Percentiles rank a stretch among this genome's conserved stretches.
Evolutionary conservation across 164 flowering plant species (phyloP).

Genomic region (Platanus orientalis): DNA sequence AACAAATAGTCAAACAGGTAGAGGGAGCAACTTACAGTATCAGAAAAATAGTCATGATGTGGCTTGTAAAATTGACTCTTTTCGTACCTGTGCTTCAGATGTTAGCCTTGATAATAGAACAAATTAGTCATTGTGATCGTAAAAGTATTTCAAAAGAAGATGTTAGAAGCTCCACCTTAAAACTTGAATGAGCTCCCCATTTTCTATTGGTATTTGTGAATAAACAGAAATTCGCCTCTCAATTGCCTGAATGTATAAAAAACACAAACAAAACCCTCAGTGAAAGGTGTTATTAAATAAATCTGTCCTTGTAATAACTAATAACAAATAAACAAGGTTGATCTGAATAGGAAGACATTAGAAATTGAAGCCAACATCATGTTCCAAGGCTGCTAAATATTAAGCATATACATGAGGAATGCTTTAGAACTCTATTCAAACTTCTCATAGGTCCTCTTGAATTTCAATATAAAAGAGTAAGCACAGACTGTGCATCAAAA

Average conservation of each 20-base stretch:
- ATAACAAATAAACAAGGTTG: too few relatives aligned
- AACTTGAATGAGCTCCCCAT: conserved; percentile 96
- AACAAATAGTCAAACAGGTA: background rate
- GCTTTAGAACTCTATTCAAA: too few relatives aligned
- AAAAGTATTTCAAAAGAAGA: conserved; percentile 6
- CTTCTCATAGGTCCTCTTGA: too few relatives aligned
- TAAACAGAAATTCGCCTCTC: conserved; percentile 84
- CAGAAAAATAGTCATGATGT: conserved; percentile 90
- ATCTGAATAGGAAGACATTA: too few relatives aligned
- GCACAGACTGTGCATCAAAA: too few relatives aligned
- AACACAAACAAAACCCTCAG: conserved; percentile 2
- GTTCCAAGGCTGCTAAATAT: too few relatives aligned
- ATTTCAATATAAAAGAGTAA: too few relatives aligned
- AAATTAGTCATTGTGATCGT: conserved; percentile 18
- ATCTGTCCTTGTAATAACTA: too few relatives aligned
- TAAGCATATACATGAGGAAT: too few relatives aligned
- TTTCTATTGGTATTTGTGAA: conserved; percentile 91
- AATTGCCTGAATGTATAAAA: conserved; percentile 53
- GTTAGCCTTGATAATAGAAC: conserved; percentile 45
- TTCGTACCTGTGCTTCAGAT: conserved; percentile 82
- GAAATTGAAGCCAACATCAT: too few relatives aligned
- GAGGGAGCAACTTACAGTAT: conserved; percentile 53
- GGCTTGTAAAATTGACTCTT: conserved; percentile 76
- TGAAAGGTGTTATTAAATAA: too few relatives aligned
- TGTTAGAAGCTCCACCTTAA: conserved; percentile 44